Evolutionary conservation across 2,329 filamentous ascomycete genomes (phyloP), one percentile per base, ranked within the genome.

Genomic region (Apiospora kogelbergensis): DNA sequence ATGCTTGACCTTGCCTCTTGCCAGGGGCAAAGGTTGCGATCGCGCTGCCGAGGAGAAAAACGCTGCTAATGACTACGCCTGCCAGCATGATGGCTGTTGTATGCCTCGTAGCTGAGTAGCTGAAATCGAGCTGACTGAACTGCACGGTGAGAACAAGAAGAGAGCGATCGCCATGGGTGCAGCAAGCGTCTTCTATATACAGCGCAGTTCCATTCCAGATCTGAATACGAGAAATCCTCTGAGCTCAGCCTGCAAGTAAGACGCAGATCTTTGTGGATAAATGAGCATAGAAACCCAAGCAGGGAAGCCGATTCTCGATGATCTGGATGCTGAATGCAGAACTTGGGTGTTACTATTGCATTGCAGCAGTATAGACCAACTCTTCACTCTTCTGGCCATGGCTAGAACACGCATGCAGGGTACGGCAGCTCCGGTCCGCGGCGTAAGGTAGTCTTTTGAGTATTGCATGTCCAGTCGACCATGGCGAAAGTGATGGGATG

Each of bases 1-100:
- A 80, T 66, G 70, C 73, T 44, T 67, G 66, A n/a, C 45, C 41
- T 37, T 60, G 66, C 53, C 66, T 67, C 37, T 44, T 67, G 22
- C 4, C 22, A 11, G 63, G 37, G 22, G 41, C 10, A 26, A 30
- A 11, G 22, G 37, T n/a, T 26, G 63, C 63, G 22, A 30, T n/a
- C 17, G 41, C 37, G 26, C 63, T 44, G 41, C 63, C 37, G 40
- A 65, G n/a, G 22, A 65, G 37, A 40, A 37, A 65, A 44, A 13
- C 15, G 63, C 37, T 44, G 63, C 63, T 44, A 24, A 65, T 42
- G 37, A 65, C 5, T 44, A 41, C 10, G 63, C 53, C 53, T 60
- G 9, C 53, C 53, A 60, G 53, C 53, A 60, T 60, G 53, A 30
- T 60, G 53, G 17, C 30, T 60, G n/a, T 37, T 26, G 26, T 33